Evolutionary conservation across 2,329 filamentous ascomycete genomes (phyloP).

Genomic region (Byssothecium circinans): DNA sequence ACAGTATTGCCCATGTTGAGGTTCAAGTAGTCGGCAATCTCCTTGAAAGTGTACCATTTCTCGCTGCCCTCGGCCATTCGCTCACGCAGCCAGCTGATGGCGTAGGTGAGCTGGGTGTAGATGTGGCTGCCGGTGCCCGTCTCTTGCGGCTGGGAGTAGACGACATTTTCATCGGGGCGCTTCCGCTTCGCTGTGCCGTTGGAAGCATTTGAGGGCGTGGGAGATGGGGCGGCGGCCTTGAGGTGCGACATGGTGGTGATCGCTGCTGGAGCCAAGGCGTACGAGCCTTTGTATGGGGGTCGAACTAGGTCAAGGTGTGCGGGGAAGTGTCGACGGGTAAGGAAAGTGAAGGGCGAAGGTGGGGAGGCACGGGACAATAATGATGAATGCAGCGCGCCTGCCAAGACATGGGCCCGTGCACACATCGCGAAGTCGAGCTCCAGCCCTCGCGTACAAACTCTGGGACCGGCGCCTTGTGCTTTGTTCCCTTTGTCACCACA

Average conservation of each 20-base stretch:
- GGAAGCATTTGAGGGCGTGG: slow-evolving; percentile 53
- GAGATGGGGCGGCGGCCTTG: slow-evolving; percentile 57
- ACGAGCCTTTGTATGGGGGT: no score
- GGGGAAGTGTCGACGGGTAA: no score
- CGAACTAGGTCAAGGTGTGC: no score
- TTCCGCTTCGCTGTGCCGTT: slow-evolving; percentile 56
- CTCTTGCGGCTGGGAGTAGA: slow-evolving; percentile 75
- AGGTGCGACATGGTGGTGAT: slow-evolving; percentile 39
- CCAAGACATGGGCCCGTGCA: no score
- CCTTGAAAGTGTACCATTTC: slow-evolving; percentile 68
- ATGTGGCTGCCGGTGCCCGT: slow-evolving; percentile 77
- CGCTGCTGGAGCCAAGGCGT: no score
- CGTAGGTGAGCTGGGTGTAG: slow-evolving; percentile 85
- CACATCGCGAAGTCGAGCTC: no score
- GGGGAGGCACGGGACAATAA: no score
- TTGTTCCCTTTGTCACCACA: background rate
- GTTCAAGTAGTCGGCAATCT: slow-evolving; percentile 80
- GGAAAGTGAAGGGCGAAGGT: no score
- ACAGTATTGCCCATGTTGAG: slow-evolving; percentile 65
- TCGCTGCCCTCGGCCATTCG: slow-evolving; percentile 49
- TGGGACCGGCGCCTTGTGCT: no score
- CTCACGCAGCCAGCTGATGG: slow-evolving; percentile 64
- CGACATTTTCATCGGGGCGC: slow-evolving; percentile 56
- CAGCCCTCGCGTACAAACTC: no score
- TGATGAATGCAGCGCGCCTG: no score